Base-by-base conservation (phyloP, 108 stramenopile genomes). In the Skeletonema potamos region DNA sequence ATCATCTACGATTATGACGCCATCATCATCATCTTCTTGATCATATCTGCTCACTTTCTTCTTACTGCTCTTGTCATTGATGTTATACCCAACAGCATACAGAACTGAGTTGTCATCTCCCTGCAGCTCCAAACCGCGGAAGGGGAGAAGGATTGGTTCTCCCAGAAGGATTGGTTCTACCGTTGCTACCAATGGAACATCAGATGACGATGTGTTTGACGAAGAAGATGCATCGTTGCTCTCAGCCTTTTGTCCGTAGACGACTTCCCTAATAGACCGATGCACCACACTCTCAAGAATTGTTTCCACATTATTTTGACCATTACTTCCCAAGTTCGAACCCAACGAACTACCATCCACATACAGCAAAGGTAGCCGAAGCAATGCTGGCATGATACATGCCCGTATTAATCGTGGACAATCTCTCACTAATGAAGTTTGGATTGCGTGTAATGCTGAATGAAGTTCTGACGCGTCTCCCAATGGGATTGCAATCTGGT, bases 401-500 rank as follows among this genome's bases (percentile, higher is more conserved):
- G 92, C 84, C 34, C 91, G 82, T 11, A 89, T 69, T 32, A 94
- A 70, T 59, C 85, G 54, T 17, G 92, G 92, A 66, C 90, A 91
- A 70, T 94, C 87, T 67, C 89, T 83, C 30, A 94, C 66, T 58
- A 94, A 77, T 12, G 90, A 89, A 11, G 89, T 79, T 77, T 94
- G 90, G 18, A 91, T 84, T 22, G 87, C 76, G 58, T 88, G 88
- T 55, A 93, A 61, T 69, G 90, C 89, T 18, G 90, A 64, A 64
- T 82, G 44, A 1, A 93, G 82, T 58, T 93, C 88, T 60, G 89
- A 80, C 20, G 79, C 82, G n/a, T 73, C 43, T 6, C 82, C 87
- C 67, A 93, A 74, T n/a, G 92, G 92, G 64, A 93, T 84, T 56
- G 87, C 92, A 43, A 93, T 85, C 73, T 89, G 73, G 63, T 91